Base-by-base conservation (phyloP, 1,139 yeast species). In the Taphrina deformans region DNA sequence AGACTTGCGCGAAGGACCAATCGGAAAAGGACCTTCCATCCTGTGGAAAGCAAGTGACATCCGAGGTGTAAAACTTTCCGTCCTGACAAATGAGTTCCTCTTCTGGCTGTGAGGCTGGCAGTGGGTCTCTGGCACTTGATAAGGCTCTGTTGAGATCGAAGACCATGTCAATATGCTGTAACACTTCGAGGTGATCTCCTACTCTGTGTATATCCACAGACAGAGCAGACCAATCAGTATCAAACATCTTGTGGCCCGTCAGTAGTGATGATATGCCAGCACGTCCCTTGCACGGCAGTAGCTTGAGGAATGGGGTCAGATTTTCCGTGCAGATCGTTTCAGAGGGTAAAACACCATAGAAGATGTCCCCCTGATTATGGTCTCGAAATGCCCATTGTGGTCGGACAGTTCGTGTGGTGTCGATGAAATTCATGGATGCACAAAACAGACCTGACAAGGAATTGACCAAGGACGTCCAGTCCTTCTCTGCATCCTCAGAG, bases 311-410 rank as follows among this genome's bases (percentile, higher is more conserved):
- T 0, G 99, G 99, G 0, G 99, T 92, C 73, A 95, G 80, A 75
- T 95, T 95, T 75, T 95, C 99, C 0, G 99, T 95, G 77, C 99
- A 95, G 16, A 95, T 87, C 0, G 98, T 97, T 73, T 95, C 99
- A 69, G 93, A 85, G 0, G 99, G 97, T 60, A 95, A 81, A 0
- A 97, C 89, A 6, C 97, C 97, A 68, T 96, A 81, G 69, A 92
- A 74, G 46, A 88, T 77, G 24, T 52, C 55, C 7, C 56, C 69
- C 4, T 12, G 3, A 3, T 24, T n/a, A 44, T 33, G 69, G 24
- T 69, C 70, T 12, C 74, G 74, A 69, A 83, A 83, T 1, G 85
- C 73, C 26, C 77, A 76, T 44, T 79, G 79, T 0, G 97, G 97
- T 66, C 80, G 83, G 0, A 96, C 86, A 0, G 98, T 91, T 60